Evolutionary conservation across 1,139 yeast species (phyloP).

Genomic region (Diutina siamensis): DNA sequence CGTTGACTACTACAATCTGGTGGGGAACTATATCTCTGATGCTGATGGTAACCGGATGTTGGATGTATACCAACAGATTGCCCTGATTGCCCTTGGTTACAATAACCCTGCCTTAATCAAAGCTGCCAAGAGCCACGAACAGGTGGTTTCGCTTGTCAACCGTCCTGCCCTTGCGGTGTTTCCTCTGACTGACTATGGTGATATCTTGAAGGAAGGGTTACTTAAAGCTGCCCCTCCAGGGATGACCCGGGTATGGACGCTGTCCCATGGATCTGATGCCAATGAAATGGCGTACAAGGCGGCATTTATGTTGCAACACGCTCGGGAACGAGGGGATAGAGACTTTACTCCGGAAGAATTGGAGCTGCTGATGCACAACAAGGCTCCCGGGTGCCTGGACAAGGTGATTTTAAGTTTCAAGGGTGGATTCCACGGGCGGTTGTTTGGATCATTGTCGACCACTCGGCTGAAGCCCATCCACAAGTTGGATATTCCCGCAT

Average conservation of each 20-base stretch:
- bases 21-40: slow-evolving; percentile 63
- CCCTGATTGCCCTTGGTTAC: slow-evolving; percentile 66
- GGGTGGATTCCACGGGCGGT: slow-evolving; percentile 65
- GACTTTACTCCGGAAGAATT: slow-evolving; percentile 48
- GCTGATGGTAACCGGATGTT: slow-evolving; percentile 56
- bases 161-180: slow-evolving; percentile 71
- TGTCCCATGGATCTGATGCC: slow-evolving; percentile 65
- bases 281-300: slow-evolving; percentile 72
- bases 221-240: slow-evolving; percentile 64
- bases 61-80: slow-evolving; percentile 63
- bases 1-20: slow-evolving; percentile 51
- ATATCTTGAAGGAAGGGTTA: slow-evolving; percentile 43
- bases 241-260: slow-evolving; percentile 54
- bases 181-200: slow-evolving; percentile 45
- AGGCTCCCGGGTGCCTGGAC: slow-evolving; percentile 58
- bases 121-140: slow-evolving; percentile 51
- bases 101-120: slow-evolving; percentile 58
- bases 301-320: slow-evolving; percentile 63
- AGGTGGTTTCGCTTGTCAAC: slow-evolving; percentile 57
- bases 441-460: slow-evolving; percentile 62
- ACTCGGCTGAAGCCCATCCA: slow-evolving; percentile 70
- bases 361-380: slow-evolving; percentile 50
- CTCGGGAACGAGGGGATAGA: slow-evolving; percentile 41
- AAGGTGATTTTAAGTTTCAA: slow-evolving; percentile 59
- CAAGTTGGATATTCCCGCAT: slow-evolving; percentile 65